Evolutionary conservation across 1,139 yeast genomes (phyloP), one percentile per base, ranked within the genome.

Genomic region (Kodamaea alishanica): DNA sequence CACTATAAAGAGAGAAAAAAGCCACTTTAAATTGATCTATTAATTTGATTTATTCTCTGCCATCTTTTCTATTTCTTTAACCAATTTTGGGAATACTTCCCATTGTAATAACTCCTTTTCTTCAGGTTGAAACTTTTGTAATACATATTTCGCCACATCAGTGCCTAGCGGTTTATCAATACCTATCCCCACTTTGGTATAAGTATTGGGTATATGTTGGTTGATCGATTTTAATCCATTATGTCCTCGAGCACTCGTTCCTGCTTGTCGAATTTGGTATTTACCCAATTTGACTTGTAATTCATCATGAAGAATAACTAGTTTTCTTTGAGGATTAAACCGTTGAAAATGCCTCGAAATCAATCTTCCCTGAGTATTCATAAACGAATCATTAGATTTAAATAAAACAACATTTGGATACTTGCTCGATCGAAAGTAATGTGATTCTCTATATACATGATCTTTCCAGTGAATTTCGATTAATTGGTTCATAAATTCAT

Each of bases 301-400:
- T 48, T 88, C 96, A 55, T 88, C 96, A 55, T 86, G 94, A 1
- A 87, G 52, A 0, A 88, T 71, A 2, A 86, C 68, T 42, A 82
- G 61, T 11, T 57, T 61, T 2, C 71, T 70, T 26, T 52, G 41
- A 26, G 55, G 39, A 15, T 54, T 44, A 34, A 70, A 60, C 48
- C 61, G 60, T 26, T 53, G 54, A 75, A 80, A 74, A 12, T 77
- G 68, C n/a, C 70, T 69, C 3, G 58, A 48, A 2, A 81, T 63
- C 0, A 74, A 67, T 7, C 56, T 56, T 0, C 95, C 96, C 46
- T 84, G 82, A 1, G 72, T 44, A 55, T 88, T 88, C 92, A 88
- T 88, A 32, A 44, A 60, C 39, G 69, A 73, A 22, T 74, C 70
- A 6, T 69, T 67, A 2, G 85, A 77, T 48, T 79, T 74, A 42